Conservation (phyloP, 805 yeast genomes). For the Ogataea naganishii region DNA sequence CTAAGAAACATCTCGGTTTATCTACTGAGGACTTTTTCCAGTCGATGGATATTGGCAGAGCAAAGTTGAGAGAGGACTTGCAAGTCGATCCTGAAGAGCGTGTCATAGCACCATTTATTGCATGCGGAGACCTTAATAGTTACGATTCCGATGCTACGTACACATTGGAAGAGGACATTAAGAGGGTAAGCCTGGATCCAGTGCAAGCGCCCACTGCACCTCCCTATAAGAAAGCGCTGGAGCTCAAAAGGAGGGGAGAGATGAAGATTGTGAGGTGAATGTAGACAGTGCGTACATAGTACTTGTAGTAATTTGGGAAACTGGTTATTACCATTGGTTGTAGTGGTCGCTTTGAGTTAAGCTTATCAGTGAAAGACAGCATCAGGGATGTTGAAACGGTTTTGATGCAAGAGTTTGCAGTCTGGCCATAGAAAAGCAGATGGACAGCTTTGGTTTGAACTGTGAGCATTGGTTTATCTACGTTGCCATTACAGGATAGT, state of each 20-base stretch:
- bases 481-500: too few species aligned
- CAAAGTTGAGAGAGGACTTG: constrained; percentile 34
- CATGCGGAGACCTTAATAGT: constrained; percentile 86
- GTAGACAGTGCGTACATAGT: too few species aligned
- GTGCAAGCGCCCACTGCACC: constrained; percentile 96
- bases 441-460: too few species aligned
- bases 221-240: constrained; percentile 88
- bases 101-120: constrained; percentile 80
- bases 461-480: too few species aligned
- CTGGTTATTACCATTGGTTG: too few species aligned
- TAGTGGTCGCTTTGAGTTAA: too few species aligned
- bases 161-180: constrained; percentile 35
- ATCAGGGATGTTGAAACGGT: too few species aligned
- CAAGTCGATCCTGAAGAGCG: constrained; percentile 55
- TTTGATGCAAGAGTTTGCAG: too few species aligned
- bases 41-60: constrained; percentile 48
- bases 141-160: constrained; percentile 96
- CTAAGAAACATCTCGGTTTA: constrained; percentile 37
- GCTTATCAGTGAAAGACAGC: too few species aligned
- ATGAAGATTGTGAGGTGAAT: constrained; percentile 19
- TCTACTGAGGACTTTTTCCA: constrained; percentile 83
- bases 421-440: too few species aligned
- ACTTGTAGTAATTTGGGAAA: too few species aligned
- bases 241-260: constrained; percentile 72
- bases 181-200: constrained; percentile 62